A percentile compares a stretch with the other conserved stretches of the same genome.
These are phyloP conservation scores for Vaccinium macrocarpon DNA, from an alignment of 148 eudicot species.

Conservation along the genomic window DNA sequence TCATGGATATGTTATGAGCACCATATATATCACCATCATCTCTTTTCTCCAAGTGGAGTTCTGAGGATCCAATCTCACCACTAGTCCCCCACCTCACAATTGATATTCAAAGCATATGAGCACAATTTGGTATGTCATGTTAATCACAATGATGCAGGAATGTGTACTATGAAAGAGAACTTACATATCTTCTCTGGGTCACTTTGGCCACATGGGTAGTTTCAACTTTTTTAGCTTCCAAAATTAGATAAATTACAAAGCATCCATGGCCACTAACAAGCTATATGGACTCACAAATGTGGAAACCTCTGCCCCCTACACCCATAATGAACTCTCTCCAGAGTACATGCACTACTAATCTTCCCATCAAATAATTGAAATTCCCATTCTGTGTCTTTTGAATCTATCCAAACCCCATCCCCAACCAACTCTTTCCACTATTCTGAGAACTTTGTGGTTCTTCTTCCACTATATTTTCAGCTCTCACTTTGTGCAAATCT, in stretches of 20 bases:
- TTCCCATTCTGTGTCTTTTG: neutral
- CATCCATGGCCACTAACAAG: neutral
- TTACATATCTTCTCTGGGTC: neutral
- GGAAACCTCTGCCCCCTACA: neutral
- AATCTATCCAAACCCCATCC: neutral
- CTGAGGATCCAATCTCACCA: neutral
- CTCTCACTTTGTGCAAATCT: neutral
- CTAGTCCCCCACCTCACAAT: conserved; percentile 9
- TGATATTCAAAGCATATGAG: neutral
- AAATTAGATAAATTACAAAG: conserved; percentile 10
- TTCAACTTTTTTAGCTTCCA: conserved; percentile 5
- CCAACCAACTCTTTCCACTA: neutral
- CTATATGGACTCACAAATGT: neutral
- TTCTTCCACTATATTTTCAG: neutral
- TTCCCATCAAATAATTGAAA: conserved; percentile 9
- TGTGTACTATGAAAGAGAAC: conserved; percentile 13
- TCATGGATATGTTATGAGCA: neutral
- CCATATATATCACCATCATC: conserved; percentile 1
- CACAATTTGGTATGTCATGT: neutral
- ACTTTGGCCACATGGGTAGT: conserved; percentile 18
- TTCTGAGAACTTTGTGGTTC: neutral
- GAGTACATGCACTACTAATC: conserved; percentile 9
- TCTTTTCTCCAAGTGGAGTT: conserved; percentile 5
- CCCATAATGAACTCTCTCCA: neutral
- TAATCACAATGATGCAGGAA: conserved; percentile 13